Evolutionary conservation across 495 filamentous ascomycete species (phyloP).

Genomic region (Schizothecium vesticola): DNA sequence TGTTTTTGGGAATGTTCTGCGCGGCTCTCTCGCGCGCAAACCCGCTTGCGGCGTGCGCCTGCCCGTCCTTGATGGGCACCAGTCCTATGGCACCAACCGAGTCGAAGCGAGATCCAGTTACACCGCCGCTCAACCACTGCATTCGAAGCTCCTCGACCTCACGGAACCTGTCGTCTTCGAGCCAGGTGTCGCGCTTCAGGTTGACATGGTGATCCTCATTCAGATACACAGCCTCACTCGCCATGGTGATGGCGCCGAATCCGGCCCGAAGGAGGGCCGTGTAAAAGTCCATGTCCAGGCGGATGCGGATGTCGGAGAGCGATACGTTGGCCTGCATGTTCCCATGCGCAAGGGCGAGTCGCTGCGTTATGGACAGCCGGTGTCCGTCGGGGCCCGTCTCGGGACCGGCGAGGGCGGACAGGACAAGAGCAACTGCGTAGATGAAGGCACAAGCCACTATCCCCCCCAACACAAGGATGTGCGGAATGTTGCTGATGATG

Average conservation of each 20-base stretch:
- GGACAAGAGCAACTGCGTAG: conserved; percentile 66
- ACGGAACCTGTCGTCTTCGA: conserved; percentile 72
- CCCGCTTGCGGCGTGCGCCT: conserved; percentile 46
- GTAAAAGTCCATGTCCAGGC: conserved; percentile 89
- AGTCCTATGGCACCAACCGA: conserved; percentile 48
- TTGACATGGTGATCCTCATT: conserved; percentile 79
- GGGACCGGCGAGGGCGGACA: conserved; percentile 66
- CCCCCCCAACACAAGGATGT: conserved; percentile 74
- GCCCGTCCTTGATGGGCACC: conserved; percentile 43
- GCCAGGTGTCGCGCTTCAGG: conserved; percentile 77
- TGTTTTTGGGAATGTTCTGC: conserved; percentile 46
- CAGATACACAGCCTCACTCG: conserved; percentile 91
- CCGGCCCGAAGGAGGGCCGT: conserved; percentile 80
- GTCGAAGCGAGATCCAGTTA: conserved; percentile 42
- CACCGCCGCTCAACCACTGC: conserved; percentile 43
- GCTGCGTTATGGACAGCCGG: conserved; percentile 32
- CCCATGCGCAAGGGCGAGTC: conserved; percentile 61
- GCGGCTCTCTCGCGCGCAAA: conserved; percentile 64
- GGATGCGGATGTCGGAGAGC: conserved; percentile 69
- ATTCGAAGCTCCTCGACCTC: conserved; percentile 56
- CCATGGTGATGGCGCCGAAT: conserved; percentile 81
- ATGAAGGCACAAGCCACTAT: conserved; percentile 69
- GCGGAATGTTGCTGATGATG: conserved; percentile 91
- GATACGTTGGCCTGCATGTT: conserved; percentile 92
- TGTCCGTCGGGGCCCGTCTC: conserved; percentile 22